Conservation (phyloP, 352 stramenopile species). For the Globisporangium acanthophoron region DNA sequence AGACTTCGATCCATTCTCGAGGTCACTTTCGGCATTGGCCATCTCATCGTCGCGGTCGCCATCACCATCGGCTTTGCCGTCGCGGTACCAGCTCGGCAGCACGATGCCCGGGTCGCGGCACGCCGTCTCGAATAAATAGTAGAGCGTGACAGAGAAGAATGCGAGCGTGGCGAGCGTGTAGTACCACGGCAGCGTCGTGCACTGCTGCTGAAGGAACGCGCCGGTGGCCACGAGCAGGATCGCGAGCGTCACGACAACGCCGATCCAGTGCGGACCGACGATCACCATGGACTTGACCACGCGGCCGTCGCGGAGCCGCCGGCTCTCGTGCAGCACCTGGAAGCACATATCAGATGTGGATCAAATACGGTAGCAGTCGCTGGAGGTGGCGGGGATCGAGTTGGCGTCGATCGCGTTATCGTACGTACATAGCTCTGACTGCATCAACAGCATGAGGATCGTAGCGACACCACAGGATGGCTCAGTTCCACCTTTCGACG, state of each 20-base stretch:
- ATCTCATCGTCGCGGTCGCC: neutral
- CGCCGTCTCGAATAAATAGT: slow-evolving; percentile 69
- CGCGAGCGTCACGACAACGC: slow-evolving; percentile 54
- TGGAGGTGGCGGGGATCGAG: neutral
- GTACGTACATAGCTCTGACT: slow-evolving; percentile 22
- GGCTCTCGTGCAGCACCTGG: slow-evolving; percentile 48
- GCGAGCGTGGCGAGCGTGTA: slow-evolving; percentile 52
- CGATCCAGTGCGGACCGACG: slow-evolving; percentile 78
- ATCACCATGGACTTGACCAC: slow-evolving; percentile 31
- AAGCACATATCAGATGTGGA: neutral
- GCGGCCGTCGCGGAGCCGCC: slow-evolving; percentile 19
- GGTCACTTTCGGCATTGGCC: neutral
- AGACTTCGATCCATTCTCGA: neutral
- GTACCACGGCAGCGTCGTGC: slow-evolving; percentile 36
- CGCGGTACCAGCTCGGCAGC: slow-evolving; percentile 15
- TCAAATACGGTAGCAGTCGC: neutral
- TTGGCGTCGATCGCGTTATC: neutral
- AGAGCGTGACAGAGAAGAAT: slow-evolving; percentile 52
- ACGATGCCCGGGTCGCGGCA: slow-evolving; percentile 76
- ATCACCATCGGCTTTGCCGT: slow-evolving; percentile 14
- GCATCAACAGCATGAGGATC: neutral
- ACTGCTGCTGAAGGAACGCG: slow-evolving; percentile 64
- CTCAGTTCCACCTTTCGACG: neutral
- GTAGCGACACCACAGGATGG: neutral
- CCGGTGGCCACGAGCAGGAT: slow-evolving; percentile 56